A percentile compares a stretch with the other conserved stretches of the same genome.
Evolutionary conservation across 2,329 filamentous ascomycete species (phyloP).

Genomic region (Botryotinia calthae): DNA sequence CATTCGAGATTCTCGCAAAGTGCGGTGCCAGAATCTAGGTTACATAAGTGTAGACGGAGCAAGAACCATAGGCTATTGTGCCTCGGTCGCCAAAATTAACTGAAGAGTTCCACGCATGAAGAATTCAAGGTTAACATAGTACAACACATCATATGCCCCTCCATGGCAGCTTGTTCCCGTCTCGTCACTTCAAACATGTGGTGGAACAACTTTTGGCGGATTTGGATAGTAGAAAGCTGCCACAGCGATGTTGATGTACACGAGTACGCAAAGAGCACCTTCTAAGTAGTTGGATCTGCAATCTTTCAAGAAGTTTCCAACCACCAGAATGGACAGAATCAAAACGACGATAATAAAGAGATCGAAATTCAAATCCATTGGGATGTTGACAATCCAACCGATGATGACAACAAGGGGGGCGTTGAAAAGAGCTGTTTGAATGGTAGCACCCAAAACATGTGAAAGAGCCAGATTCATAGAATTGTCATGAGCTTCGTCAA

Average conservation of each 20-base stretch:
- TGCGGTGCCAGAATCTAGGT: not conserved
- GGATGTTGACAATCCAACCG: constrained; percentile 70
- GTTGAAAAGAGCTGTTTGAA: constrained; percentile 88
- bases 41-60: not conserved
- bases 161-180: no score
- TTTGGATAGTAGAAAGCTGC: constrained; percentile 58
- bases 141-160: not conserved
- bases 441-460: constrained; percentile 60
- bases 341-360: constrained; percentile 79
- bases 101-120: not conserved
- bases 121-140: not conserved
- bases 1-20: not conserved
- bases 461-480: constrained; percentile 51
- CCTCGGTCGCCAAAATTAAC: not conserved
- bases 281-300: constrained; percentile 90
- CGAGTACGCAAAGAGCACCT: constrained; percentile 72
- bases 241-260: constrained; percentile 60
- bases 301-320: constrained; percentile 84
- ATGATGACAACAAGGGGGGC: constrained; percentile 79
- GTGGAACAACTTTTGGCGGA: constrained; percentile 23
- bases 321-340: constrained; percentile 79
- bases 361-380: constrained; percentile 81
- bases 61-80: not conserved
- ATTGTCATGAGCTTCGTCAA: constrained; percentile 82
- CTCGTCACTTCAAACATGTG: not conserved